A percentile compares a stretch with the other conserved stretches of the same genome.
Evolutionary conservation across 108 stramenopile species (phyloP).

Genomic region (Fragilariopsis cylindrus): DNA sequence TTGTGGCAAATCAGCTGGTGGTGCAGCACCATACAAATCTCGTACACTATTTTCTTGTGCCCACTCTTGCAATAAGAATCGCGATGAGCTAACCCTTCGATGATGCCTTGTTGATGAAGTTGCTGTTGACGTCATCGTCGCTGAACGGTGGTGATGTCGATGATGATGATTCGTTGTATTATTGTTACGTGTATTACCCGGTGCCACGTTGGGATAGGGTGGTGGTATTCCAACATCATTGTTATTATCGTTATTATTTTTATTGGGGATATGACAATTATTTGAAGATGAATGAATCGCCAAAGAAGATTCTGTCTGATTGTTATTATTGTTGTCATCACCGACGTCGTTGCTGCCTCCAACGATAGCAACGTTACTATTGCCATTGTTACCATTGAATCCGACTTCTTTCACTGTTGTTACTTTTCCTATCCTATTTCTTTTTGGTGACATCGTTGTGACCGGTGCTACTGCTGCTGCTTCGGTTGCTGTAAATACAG

Average conservation of each 20-base stretch:
- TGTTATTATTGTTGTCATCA: background rate
- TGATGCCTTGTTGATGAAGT: constrained; percentile 7
- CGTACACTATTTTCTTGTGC: constrained; percentile 17
- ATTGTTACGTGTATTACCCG: background rate
- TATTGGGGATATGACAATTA: background rate
- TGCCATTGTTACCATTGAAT: background rate
- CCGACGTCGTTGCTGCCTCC: background rate
- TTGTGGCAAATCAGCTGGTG: constrained; percentile 12
- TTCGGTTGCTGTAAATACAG: background rate
- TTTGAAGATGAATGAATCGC: background rate
- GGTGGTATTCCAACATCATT: background rate
- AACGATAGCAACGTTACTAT: background rate
- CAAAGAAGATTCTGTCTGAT: background rate
- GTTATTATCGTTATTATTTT: background rate
- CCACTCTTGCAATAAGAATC: constrained; percentile 16
- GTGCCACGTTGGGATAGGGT: background rate
- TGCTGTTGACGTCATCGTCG: background rate
- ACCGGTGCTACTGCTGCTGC: background rate
- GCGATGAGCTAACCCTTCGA: constrained; percentile 4
- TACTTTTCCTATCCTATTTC: background rate
- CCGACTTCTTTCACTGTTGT: background rate
- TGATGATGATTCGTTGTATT: background rate
- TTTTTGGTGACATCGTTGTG: too few species aligned
- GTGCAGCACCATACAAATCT: constrained; percentile 15
- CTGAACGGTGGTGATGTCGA: background rate